phyloP scores from a whole-genome alignment of 768 basidiomycete species.

The Suillus tomentosus region DNA sequence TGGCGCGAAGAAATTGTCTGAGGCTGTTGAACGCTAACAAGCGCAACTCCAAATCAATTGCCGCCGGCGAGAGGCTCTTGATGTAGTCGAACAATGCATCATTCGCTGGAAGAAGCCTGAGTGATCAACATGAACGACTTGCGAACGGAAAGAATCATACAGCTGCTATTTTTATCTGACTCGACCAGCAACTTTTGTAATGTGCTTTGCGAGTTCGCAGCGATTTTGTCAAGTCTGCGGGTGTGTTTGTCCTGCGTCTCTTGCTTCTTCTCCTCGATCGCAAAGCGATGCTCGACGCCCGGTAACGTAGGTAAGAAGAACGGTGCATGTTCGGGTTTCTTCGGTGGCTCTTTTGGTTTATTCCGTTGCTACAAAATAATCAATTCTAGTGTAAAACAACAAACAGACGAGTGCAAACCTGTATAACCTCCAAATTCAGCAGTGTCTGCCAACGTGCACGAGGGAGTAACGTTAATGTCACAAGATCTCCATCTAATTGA shows the following conservation, averaged over 20 bases:
- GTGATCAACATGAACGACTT: constrained; percentile 12
- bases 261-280: constrained; percentile 46
- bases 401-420: constrained; percentile 45
- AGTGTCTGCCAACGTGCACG: constrained; percentile 95
- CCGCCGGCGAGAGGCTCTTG: constrained; percentile 87
- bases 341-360: constrained; percentile 94
- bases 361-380: constrained; percentile 72
- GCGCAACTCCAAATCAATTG: constrained; percentile 88
- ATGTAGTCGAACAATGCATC: constrained; percentile 82
- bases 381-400: neutral
- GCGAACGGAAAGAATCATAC: constrained; percentile 48
- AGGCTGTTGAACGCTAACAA: constrained; percentile 70
- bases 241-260: constrained; percentile 44
- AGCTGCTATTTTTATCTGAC: constrained; percentile 60
- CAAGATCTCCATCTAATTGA: constrained; percentile 86
- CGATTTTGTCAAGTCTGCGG: constrained; percentile 53
- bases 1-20: constrained; percentile 68
- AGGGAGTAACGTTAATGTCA: constrained; percentile 90
- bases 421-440: constrained; percentile 94
- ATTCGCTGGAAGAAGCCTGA: constrained; percentile 44
- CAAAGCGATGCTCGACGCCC: constrained; percentile 85
- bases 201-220: constrained; percentile 58
- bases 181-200: constrained; percentile 66
- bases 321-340: constrained; percentile 92
- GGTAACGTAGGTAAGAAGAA: constrained; percentile 96